A percentile compares a stretch with the other conserved stretches of the same genome.
Conservation (phyloP, 495 filamentous ascomycete genomes). For the Pseudomonodictys pantanalensis region DNA sequence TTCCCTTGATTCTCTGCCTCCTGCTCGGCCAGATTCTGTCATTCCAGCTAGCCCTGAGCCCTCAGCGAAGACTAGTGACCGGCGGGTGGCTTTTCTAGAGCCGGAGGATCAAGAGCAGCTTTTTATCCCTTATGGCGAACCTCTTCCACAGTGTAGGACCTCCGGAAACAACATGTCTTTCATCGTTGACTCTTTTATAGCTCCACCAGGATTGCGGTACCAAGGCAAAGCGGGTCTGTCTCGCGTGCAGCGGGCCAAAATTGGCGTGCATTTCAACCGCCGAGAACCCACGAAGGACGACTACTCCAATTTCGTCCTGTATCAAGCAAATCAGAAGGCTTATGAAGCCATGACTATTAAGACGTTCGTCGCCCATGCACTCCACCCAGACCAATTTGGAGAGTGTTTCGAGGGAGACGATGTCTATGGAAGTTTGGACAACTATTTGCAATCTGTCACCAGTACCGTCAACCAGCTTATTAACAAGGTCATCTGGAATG, state of each 20-base stretch:
- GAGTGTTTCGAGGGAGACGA: background rate
- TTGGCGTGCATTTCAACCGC: background rate
- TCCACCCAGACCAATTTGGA: background rate
- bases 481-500: conserved; percentile 11
- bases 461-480: conserved; percentile 1
- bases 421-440: background rate
- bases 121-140: background rate
- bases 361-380: conserved; percentile 14
- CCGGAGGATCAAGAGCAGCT: background rate
- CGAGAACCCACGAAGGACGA: background rate
- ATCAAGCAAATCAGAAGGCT: conserved; percentile 13
- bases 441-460: conserved; percentile 5
- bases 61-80: background rate
- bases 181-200: background rate
- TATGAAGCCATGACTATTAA: conserved; percentile 17
- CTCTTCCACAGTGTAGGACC: background rate
- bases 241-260: background rate
- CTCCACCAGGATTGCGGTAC: background rate
- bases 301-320: background rate
- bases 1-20: background rate
- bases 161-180: background rate
- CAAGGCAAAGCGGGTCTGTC: background rate
- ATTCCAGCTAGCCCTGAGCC: background rate
- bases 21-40: background rate
- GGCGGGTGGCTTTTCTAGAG: background rate